Conservation (phyloP, 2,329 filamentous ascomycete genomes). For the Botrytis sinoallii region DNA sequence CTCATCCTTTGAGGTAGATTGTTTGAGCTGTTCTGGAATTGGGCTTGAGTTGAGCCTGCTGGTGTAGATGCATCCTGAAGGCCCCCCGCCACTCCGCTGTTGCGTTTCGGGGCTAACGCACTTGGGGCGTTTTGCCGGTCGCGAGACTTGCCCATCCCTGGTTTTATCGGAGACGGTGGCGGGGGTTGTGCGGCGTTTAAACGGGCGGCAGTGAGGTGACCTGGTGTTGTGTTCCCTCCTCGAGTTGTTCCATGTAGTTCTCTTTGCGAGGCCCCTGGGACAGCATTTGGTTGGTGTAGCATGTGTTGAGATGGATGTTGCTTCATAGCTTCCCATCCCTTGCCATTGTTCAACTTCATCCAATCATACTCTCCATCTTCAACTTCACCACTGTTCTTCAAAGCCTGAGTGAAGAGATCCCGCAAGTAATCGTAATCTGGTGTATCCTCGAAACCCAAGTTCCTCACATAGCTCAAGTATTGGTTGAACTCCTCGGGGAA, state of each 20-base stretch:
- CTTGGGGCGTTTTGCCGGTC: constrained; percentile 75
- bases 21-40: constrained; percentile 93
- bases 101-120: constrained; percentile 66
- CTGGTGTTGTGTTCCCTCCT: constrained; percentile 42
- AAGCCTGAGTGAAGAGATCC: constrained; percentile 90
- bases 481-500: constrained; percentile 98
- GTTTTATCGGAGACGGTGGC: constrained; percentile 80
- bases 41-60: constrained; percentile 87
- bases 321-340: constrained; percentile 85
- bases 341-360: constrained; percentile 94
- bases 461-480: constrained; percentile 94
- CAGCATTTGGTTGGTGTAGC: constrained; percentile 57
- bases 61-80: constrained; percentile 77
- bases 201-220: constrained; percentile 71
- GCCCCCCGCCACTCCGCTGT: constrained; percentile 66
- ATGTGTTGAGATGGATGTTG: constrained; percentile 55
- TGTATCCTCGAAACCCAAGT: constrained; percentile 96
- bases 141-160: constrained; percentile 67
- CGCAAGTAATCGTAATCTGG: constrained; percentile 98
- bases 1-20: constrained; percentile 70
- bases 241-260: constrained; percentile 71
- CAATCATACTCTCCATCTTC: constrained; percentile 99
- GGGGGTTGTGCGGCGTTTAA: constrained; percentile 93
- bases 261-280: constrained; percentile 77
- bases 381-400: constrained; percentile 90